These are phyloP conservation scores for Botrytis aclada DNA, from an alignment of 2,329 filamentous ascomycete genomes.

Conservation along the genomic window DNA sequence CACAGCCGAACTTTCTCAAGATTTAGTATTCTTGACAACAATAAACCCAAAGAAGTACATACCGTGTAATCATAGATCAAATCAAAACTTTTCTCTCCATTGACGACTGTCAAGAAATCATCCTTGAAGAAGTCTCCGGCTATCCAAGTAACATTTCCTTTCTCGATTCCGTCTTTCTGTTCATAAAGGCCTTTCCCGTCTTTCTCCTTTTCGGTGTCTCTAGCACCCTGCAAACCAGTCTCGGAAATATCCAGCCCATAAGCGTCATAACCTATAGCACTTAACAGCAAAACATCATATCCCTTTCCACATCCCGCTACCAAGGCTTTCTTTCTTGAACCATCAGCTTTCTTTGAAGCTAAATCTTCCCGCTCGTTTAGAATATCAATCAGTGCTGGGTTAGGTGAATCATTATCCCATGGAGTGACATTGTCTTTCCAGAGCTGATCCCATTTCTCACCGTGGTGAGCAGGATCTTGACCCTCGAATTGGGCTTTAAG, in stretches of 20 bases:
- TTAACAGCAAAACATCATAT: slow-evolving; percentile 75
- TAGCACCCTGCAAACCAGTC: slow-evolving; percentile 25
- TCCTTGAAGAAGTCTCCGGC: slow-evolving; percentile 65
- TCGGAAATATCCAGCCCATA: slow-evolving; percentile 62
- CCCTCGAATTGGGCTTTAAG: slow-evolving; percentile 32
- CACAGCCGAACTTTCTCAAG: slow-evolving; percentile 55
- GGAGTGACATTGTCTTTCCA: slow-evolving; percentile 47
- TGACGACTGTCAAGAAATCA: slow-evolving; percentile 49
- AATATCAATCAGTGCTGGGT: slow-evolving; percentile 52
- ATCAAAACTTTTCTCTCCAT: slow-evolving; percentile 55
- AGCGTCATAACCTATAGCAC: slow-evolving; percentile 72
- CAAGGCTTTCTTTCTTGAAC: slow-evolving; percentile 53
- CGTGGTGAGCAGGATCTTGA: slow-evolving; percentile 25
- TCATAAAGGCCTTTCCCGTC: slow-evolving; percentile 45
- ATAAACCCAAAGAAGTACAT: slow-evolving; percentile 29
- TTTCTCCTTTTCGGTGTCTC: slow-evolving; percentile 25
- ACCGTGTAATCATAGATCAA: slow-evolving; percentile 64
- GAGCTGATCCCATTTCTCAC: slow-evolving; percentile 46
- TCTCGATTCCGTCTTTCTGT: slow-evolving; percentile 42
- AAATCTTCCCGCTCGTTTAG: slow-evolving; percentile 47
- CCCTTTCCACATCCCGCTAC: slow-evolving; percentile 81
- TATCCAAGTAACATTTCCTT: slow-evolving; percentile 55
- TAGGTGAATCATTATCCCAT: slow-evolving; percentile 57
- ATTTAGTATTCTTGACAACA: slow-evolving; percentile 18
- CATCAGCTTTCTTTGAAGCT: slow-evolving; percentile 7